Evolutionary conservation across 305 asterid species (phyloP).

Genomic region (Fraxinus floribunda): DNA sequence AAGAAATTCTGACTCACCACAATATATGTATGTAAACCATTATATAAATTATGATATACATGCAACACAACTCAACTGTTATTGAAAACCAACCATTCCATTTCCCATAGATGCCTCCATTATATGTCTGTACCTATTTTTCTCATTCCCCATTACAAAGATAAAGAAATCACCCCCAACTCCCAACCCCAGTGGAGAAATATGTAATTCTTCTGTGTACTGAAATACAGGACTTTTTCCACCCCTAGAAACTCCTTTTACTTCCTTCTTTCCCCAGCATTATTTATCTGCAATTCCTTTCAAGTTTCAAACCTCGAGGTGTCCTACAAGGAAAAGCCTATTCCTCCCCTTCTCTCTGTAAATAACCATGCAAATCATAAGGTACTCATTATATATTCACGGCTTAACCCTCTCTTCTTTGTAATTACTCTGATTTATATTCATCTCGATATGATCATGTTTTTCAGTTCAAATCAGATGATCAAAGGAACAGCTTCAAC

Average conservation of each 20-base stretch:
- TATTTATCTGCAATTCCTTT: not conserved
- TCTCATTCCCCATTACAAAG: not conserved
- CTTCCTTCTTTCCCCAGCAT: not conserved
- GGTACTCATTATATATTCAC: not conserved
- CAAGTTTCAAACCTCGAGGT: not conserved
- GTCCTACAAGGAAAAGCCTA: constrained; percentile 6
- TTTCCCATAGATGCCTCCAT: not conserved
- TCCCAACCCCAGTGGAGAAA: not conserved
- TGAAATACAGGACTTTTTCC: not conserved
- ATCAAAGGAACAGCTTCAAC: constrained; percentile 17
- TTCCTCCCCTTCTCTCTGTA: not conserved
- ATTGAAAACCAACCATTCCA: not conserved
- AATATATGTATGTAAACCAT: no score
- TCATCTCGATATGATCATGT: not conserved
- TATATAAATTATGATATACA: no score
- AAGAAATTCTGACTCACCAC: no score
- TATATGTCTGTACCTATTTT: not conserved
- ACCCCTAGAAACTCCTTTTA: not conserved
- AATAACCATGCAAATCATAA: constrained; percentile 2
- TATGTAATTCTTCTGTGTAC: not conserved
- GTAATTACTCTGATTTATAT: not conserved
- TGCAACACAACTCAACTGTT: no score
- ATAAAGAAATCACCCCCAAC: not conserved
- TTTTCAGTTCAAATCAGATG: constrained; percentile 12
- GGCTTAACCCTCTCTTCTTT: not conserved